Conservation (phyloP, 495 filamentous ascomycete genomes). For the Daldinia vernicosa region DNA sequence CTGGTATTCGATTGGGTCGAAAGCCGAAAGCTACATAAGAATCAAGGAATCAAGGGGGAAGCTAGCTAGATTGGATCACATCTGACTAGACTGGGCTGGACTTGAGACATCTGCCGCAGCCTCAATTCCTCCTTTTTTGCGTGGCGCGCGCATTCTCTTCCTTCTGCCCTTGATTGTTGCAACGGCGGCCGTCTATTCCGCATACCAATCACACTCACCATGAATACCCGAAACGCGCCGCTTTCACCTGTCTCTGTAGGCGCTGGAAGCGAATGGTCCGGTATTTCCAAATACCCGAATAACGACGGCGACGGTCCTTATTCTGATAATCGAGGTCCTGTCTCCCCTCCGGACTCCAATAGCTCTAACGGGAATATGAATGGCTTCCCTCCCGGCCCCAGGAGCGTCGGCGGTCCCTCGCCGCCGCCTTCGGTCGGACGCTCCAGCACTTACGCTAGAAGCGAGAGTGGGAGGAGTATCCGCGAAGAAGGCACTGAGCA, state of each 20-base stretch:
- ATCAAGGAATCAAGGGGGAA: constrained; percentile 18
- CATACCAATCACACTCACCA: constrained; percentile 44
- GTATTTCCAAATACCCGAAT: constrained; percentile 73
- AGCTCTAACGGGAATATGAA: constrained; percentile 68
- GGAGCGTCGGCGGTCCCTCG: constrained; percentile 72
- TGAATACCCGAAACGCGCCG: constrained; percentile 66
- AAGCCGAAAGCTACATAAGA: constrained; percentile 2
- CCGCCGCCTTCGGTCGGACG: constrained; percentile 87
- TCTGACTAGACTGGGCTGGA: constrained; percentile 29
- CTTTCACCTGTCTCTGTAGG: constrained; percentile 85
- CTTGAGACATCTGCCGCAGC: constrained; percentile 34
- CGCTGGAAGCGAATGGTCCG: constrained; percentile 88
- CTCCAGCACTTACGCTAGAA: constrained; percentile 72
- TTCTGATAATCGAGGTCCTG: constrained; percentile 67
- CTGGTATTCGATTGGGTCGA: constrained; percentile 8
- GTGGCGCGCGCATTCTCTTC: constrained; percentile 42
- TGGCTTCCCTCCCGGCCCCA: constrained; percentile 60
- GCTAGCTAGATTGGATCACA: constrained; percentile 28
- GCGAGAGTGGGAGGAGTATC: constrained; percentile 65
- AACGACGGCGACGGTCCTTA: constrained; percentile 63
- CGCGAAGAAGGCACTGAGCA: constrained; percentile 60
- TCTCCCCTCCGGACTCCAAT: constrained; percentile 75
- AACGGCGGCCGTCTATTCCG: constrained; percentile 26
- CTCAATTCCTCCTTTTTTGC: constrained; percentile 37
- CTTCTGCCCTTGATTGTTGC: constrained; percentile 28